These are phyloP conservation scores for Phylloporus rhodoxanthus DNA, from an alignment of 768 basidiomycete genomes.

Conservation along the genomic window DNA sequence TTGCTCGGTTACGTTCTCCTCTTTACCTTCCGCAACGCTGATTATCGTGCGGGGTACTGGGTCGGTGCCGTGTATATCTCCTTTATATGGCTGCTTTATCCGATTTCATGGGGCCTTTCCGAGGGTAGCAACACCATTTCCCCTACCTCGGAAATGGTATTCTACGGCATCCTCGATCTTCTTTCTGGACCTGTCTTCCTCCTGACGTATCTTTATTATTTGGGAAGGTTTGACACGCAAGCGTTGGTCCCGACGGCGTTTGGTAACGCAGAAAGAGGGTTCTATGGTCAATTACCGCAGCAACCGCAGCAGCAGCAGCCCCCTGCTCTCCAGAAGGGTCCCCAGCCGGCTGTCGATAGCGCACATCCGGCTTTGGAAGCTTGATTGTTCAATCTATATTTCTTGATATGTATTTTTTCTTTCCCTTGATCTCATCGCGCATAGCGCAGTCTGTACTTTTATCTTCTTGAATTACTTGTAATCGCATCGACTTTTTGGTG, in stretches of 20 bases:
- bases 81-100: conserved; percentile 55
- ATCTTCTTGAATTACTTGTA: neutral
- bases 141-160: conserved; percentile 48
- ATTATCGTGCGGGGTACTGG: conserved; percentile 26
- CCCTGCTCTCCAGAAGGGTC: neutral
- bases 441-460: neutral
- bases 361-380: neutral
- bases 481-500: neutral
- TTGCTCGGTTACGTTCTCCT: conserved; percentile 26
- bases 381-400: neutral
- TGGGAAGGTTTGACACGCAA: neutral
- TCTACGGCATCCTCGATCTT: conserved; percentile 45
- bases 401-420: neutral
- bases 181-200: conserved; percentile 37
- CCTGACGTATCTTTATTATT: conserved; percentile 24
- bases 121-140: conserved; percentile 49
- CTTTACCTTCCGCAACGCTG: conserved; percentile 21
- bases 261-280: conserved; percentile 5
- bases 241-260: conserved; percentile 7
- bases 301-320: too few relatives aligned
- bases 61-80: conserved; percentile 40
- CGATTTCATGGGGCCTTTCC: conserved; percentile 50
- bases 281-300: neutral
- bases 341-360: neutral
- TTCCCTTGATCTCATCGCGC: neutral